These are phyloP conservation scores for Rhynchospora tenuis DNA, from an alignment of 176 grass and related monocot genomes.

Conservation along the genomic window DNA sequence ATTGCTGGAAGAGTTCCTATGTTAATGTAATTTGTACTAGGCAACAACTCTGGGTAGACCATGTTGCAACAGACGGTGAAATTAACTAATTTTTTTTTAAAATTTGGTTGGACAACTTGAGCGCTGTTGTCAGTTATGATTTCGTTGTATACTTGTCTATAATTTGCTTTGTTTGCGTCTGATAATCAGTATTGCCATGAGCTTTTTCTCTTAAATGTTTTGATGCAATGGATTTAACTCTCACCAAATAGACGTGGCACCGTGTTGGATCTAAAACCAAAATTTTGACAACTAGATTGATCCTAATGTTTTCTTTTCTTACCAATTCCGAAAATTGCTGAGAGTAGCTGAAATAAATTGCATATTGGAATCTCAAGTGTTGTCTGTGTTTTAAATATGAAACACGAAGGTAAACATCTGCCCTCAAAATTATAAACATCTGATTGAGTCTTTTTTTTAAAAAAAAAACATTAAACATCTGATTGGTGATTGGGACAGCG, in stretches of 20 bases:
- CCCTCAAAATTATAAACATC: not conserved
- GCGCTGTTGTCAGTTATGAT: not conserved
- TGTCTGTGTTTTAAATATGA: not conserved
- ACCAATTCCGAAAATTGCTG: too few relatives aligned
- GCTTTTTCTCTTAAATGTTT: not conserved
- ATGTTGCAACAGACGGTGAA: not conserved
- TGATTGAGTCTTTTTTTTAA: too few relatives aligned
- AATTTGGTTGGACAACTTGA: not conserved
- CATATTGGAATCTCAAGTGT: too few relatives aligned
- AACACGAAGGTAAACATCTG: not conserved
- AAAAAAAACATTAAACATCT: too few relatives aligned
- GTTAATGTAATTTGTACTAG: not conserved
- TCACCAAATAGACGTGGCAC: not conserved
- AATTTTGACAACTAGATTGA: not conserved
- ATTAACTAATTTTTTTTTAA: not conserved
- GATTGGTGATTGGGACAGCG: not conserved
- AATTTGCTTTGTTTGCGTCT: not conserved
- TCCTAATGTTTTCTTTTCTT: too few relatives aligned
- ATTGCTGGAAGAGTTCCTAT: not conserved
- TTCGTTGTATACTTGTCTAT: conserved; percentile 10
- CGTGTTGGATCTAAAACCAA: not conserved
- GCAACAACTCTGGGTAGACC: not conserved
- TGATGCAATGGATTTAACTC: not conserved
- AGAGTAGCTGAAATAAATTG: too few relatives aligned
- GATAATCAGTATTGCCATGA: not conserved